A percentile compares a stretch with the other conserved stretches of the same genome.
phyloP scores from a whole-genome alignment of 2,329 filamentous ascomycete species.

The Clonostachys rosea region DNA sequence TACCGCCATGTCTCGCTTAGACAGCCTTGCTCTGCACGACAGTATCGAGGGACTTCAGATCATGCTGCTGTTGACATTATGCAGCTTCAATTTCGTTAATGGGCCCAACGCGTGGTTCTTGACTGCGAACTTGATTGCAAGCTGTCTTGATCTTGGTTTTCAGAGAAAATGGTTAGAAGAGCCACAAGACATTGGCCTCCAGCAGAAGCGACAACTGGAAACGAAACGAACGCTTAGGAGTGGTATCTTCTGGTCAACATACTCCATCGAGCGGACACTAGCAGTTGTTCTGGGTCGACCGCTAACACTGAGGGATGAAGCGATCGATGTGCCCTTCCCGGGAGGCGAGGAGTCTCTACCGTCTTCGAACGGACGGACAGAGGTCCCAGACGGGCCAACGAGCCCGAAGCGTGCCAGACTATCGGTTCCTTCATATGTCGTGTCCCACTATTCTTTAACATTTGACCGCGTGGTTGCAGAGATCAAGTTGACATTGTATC shows the following conservation, averaged over 20 bases:
- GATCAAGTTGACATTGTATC: neutral
- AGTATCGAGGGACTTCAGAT: slow-evolving; percentile 8
- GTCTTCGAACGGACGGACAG: no score
- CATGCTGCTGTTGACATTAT: slow-evolving; percentile 6
- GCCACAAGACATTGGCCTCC: no score
- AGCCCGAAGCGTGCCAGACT: no score
- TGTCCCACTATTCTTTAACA: neutral
- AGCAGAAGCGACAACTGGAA: no score
- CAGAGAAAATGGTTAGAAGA: slow-evolving; percentile 1
- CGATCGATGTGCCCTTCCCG: slow-evolving; percentile 9
- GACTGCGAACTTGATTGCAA: slow-evolving; percentile 7
- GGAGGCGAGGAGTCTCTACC: no score
- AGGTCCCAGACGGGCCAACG: no score
- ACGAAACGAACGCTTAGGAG: neutral
- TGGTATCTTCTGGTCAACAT: slow-evolving; percentile 9
- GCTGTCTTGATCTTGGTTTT: slow-evolving; percentile 7
- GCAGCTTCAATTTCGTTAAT: slow-evolving; percentile 6
- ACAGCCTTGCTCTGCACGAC: slow-evolving; percentile 6
- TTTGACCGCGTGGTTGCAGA: neutral
- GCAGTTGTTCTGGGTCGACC: slow-evolving; percentile 8
- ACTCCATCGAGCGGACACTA: slow-evolving; percentile 7
- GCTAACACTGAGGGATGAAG: slow-evolving; percentile 7
- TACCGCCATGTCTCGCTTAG: slow-evolving; percentile 3
- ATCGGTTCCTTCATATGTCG: no score
- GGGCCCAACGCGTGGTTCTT: slow-evolving; percentile 8